phyloP scores from a whole-genome alignment of 495 filamentous ascomycete species.

The Hypoxylon lenormandii region DNA sequence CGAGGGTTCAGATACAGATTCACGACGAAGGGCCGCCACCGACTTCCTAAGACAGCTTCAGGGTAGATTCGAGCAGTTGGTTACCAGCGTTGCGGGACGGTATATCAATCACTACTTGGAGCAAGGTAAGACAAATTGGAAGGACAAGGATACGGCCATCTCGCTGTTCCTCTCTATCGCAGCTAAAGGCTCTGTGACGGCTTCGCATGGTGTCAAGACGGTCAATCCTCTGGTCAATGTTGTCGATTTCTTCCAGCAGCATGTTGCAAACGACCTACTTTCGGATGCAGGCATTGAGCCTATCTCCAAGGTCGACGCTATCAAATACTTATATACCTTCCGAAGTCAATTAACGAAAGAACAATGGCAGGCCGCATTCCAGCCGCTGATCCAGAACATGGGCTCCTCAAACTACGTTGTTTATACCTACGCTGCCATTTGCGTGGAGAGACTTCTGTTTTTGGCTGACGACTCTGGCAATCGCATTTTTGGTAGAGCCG shows the following conservation, averaged over 20 bases:
- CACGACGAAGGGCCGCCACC: slow-evolving; percentile 87
- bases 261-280: slow-evolving; percentile 86
- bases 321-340: slow-evolving; percentile 97
- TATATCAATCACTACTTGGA: slow-evolving; percentile 85
- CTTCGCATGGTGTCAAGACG: slow-evolving; percentile 86
- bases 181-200: slow-evolving; percentile 85
- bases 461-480: slow-evolving; percentile 77
- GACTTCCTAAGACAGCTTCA: slow-evolving; percentile 91
- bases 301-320: slow-evolving; percentile 94
- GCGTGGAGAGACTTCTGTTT: slow-evolving; percentile 87
- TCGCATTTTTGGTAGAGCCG: slow-evolving; percentile 77
- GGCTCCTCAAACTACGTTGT: slow-evolving; percentile 90
- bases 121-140: slow-evolving; percentile 82
- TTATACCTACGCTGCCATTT: slow-evolving; percentile 95
- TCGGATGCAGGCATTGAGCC: slow-evolving; percentile 71
- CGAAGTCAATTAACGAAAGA: slow-evolving; percentile 85
- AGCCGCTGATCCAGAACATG: slow-evolving; percentile 88
- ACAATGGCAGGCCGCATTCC: slow-evolving; percentile 88
- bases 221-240: slow-evolving; percentile 86
- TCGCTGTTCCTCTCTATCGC: slow-evolving; percentile 95
- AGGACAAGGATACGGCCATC: slow-evolving; percentile 94
- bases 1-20: slow-evolving; percentile 95
- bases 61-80: slow-evolving; percentile 83
- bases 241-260: slow-evolving; percentile 88
- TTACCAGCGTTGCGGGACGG: slow-evolving; percentile 81